Evolutionary conservation across 225 moss, liverwort and hornwort genomes (phyloP).

Genomic region (Sphagnum tenellum): DNA sequence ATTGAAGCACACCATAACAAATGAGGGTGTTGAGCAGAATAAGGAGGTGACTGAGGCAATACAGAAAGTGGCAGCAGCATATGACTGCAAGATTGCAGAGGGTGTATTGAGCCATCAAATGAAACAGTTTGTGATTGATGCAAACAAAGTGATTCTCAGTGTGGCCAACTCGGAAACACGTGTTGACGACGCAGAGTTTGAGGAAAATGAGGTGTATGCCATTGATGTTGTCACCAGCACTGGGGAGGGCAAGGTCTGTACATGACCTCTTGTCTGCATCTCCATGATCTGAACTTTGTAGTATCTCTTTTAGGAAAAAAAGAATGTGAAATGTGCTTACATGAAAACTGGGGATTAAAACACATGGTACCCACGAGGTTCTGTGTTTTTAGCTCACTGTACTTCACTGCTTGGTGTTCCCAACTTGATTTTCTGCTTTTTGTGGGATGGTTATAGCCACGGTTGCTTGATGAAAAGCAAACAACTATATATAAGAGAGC

Average conservation of each 20-base stretch:
- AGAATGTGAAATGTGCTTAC: too few relatives aligned
- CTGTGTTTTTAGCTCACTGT: too few relatives aligned
- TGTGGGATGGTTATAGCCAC: constrained; percentile 48
- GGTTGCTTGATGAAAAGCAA: constrained; percentile 90
- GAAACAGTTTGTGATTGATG: constrained; percentile 99
- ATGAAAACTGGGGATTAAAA: too few relatives aligned
- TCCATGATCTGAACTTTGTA: too few relatives aligned
- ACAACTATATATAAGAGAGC: constrained; percentile 98
- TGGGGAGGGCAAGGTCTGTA: constrained; percentile 86
- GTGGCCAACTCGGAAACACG: constrained; percentile 84
- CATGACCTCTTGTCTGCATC: too few relatives aligned
- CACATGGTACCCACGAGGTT: too few relatives aligned
- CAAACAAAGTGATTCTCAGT: constrained; percentile 95
- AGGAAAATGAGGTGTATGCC: constrained; percentile 97
- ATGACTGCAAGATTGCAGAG: constrained; percentile 94
- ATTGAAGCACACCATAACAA: too few relatives aligned
- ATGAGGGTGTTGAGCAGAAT: constrained; percentile 36
- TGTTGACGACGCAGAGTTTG: constrained; percentile 94
- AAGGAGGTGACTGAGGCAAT: constrained; percentile 98
- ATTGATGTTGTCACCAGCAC: constrained; percentile 94
- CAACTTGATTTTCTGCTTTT: too few relatives aligned
- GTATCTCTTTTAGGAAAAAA: too few relatives aligned
- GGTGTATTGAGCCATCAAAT: constrained; percentile 99
- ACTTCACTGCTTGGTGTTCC: too few relatives aligned
- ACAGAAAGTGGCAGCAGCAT: constrained; percentile 94